phyloP scores from a whole-genome alignment of 768 basidiomycete genomes.

The Coprinopsis cinerea region DNA sequence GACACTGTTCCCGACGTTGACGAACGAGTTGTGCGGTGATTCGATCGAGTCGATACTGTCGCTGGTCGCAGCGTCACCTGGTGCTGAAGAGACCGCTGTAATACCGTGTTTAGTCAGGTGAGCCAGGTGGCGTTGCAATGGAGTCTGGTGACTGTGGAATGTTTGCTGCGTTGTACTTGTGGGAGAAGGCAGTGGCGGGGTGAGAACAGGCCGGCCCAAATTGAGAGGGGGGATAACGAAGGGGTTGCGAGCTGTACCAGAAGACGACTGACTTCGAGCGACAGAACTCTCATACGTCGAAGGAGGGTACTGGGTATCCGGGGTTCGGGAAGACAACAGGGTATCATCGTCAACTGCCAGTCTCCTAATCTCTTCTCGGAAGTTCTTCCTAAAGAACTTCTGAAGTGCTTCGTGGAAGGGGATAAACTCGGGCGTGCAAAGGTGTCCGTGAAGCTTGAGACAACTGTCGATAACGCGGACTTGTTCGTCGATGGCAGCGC shows the following conservation, averaged over 20 bases:
- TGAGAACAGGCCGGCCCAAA: conserved; percentile 38
- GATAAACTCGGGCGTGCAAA: conserved; percentile 86
- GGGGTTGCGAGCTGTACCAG: conserved; percentile 36
- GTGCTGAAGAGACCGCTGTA: conserved; percentile 74
- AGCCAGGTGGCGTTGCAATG: conserved; percentile 74
- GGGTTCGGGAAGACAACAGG: conserved; percentile 31
- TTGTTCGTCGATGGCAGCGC: conserved; percentile 74
- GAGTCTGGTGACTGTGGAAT: conserved; percentile 53
- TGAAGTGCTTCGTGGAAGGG: conserved; percentile 89
- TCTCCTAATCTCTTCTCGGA: conserved; percentile 74
- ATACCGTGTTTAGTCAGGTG: conserved; percentile 80
- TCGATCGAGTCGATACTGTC: conserved; percentile 53
- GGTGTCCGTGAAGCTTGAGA: conserved; percentile 71
- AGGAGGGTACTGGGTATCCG: conserved; percentile 38
- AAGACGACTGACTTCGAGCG: conserved; percentile 40
- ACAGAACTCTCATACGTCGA: conserved; percentile 47
- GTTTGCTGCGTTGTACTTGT: conserved; percentile 22
- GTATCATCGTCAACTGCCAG: conserved; percentile 49
- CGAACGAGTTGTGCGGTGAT: conserved; percentile 71
- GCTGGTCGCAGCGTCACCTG: conserved; percentile 52
- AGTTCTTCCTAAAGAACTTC: conserved; percentile 80
- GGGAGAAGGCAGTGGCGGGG: conserved; percentile 36
- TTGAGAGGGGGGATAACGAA: conserved; percentile 50
- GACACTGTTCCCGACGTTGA: conserved; percentile 54
- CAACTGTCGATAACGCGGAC: conserved; percentile 81